A percentile compares a stretch with the other conserved stretches of the same genome.
Conservation (phyloP, 2,329 filamentous ascomycete genomes). For the Podosphaera aphanis region DNA sequence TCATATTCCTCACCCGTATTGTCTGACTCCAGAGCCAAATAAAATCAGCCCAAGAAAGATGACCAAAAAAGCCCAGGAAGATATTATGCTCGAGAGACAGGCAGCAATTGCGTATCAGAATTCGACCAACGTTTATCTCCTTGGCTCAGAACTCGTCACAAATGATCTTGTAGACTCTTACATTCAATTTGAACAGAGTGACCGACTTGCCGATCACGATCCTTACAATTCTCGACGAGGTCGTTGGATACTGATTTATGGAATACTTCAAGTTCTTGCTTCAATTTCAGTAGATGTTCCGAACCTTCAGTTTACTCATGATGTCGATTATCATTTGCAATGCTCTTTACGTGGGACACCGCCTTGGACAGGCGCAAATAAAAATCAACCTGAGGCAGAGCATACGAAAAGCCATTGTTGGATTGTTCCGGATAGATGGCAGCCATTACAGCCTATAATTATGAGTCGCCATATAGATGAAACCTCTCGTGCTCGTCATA, state of each 20-base stretch:
- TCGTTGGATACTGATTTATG: constrained; percentile 38
- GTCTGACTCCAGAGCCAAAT: constrained; percentile 33
- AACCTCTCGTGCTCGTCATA: background rate
- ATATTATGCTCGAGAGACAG: constrained; percentile 10
- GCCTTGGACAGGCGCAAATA: constrained; percentile 25
- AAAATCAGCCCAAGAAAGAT: constrained; percentile 13
- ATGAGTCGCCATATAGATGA: background rate
- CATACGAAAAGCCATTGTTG: constrained; percentile 16
- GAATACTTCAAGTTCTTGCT: constrained; percentile 33
- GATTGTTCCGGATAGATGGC: constrained; percentile 10
- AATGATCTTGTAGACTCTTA: constrained; percentile 33
- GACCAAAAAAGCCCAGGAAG: constrained; percentile 6
- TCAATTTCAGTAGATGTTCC: constrained; percentile 34
- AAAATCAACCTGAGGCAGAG: constrained; percentile 11
- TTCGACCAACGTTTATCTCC: constrained; percentile 32
- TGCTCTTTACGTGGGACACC: constrained; percentile 29
- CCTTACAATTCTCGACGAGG: constrained; percentile 31
- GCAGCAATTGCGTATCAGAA: constrained; percentile 29
- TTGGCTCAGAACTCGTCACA: constrained; percentile 28
- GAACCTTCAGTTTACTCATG: constrained; percentile 26
- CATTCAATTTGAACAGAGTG: constrained; percentile 30
- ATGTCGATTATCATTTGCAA: constrained; percentile 32
- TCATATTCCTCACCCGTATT: constrained; percentile 43
- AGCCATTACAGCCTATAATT: background rate
- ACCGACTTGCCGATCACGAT: constrained; percentile 26